These are phyloP conservation scores for Inga leiocalycina DNA, from an alignment of 306 rosid genomes.

Conservation along the genomic window DNA sequence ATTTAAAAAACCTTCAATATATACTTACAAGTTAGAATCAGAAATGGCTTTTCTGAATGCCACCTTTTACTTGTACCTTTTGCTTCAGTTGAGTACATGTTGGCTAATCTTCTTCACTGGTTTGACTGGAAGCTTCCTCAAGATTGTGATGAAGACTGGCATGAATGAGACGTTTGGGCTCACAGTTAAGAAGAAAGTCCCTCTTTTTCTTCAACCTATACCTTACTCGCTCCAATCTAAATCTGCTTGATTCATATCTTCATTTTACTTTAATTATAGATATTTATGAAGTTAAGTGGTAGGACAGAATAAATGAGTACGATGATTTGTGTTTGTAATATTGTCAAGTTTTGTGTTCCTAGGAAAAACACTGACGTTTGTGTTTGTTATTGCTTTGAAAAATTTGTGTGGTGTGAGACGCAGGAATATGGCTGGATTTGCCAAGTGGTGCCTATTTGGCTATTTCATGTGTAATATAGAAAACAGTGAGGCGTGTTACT, in stretches of 20 bases:
- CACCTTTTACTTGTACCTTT: background rate
- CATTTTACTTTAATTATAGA: background rate
- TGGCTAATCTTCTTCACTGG: slow-evolving; percentile 44
- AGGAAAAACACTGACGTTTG: no score
- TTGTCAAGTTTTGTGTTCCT: background rate
- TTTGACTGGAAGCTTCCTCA: slow-evolving; percentile 46
- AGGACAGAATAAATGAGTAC: background rate
- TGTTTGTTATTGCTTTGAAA: no score
- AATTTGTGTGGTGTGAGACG: no score
- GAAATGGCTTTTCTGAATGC: slow-evolving; percentile 10
- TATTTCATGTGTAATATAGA: no score
- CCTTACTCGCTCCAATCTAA: background rate
- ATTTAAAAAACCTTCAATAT: background rate
- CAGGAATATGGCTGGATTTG: background rate
- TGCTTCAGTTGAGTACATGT: background rate
- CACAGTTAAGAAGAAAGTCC: slow-evolving; percentile 25
- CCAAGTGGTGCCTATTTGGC: background rate
- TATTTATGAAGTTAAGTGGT: background rate
- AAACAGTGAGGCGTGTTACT: no score
- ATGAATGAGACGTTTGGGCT: slow-evolving; percentile 10
- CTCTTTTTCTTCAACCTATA: slow-evolving; percentile 26
- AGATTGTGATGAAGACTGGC: background rate
- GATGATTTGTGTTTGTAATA: background rate
- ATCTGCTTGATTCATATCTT: background rate
- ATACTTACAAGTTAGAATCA: background rate